phyloP scores from a whole-genome alignment of 2,329 filamentous ascomycete genomes.

The Cercospora sp. region DNA sequence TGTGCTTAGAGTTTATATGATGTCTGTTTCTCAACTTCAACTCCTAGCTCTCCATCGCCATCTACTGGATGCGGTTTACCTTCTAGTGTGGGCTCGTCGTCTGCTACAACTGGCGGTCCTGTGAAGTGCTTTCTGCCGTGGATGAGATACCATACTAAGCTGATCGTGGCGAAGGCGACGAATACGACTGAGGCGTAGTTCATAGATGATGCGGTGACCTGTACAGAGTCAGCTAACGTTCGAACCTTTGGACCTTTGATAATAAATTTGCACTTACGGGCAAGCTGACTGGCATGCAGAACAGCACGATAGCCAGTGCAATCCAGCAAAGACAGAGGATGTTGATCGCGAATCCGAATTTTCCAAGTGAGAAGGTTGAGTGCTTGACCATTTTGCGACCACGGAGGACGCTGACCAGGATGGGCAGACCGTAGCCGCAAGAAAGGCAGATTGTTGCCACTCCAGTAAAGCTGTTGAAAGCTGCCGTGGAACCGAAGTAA shows the following conservation, averaged over 20 bases:
- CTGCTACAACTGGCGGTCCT: slow-evolving; percentile 39
- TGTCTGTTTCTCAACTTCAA: slow-evolving; percentile 19
- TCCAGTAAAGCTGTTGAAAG: slow-evolving; percentile 78
- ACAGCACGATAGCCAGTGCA: slow-evolving; percentile 66
- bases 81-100: slow-evolving; percentile 33
- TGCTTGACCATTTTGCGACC: slow-evolving; percentile 65
- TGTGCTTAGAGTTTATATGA: slow-evolving; percentile 12
- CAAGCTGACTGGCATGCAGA: slow-evolving; percentile 66
- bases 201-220: slow-evolving; percentile 43
- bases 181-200: slow-evolving; percentile 43
- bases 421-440: slow-evolving; percentile 73
- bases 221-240: slow-evolving; percentile 1
- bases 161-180: slow-evolving; percentile 38
- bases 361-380: slow-evolving; percentile 68
- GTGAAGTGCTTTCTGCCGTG: slow-evolving; percentile 39
- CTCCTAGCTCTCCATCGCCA: slow-evolving; percentile 30
- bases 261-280: slow-evolving; percentile 32
- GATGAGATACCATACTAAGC: slow-evolving; percentile 40
- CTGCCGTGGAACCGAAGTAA: slow-evolving; percentile 74
- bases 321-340: slow-evolving; percentile 70
- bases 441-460: slow-evolving; percentile 78
- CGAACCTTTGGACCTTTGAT: no score
- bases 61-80: slow-evolving; percentile 29
- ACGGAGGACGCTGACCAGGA: slow-evolving; percentile 68
- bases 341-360: slow-evolving; percentile 69